A percentile compares a stretch with the other conserved stretches of the same genome.
Evolutionary conservation across 2,329 filamentous ascomycete species (phyloP).

Genomic region (Coniochaeta ligniaria): DNA sequence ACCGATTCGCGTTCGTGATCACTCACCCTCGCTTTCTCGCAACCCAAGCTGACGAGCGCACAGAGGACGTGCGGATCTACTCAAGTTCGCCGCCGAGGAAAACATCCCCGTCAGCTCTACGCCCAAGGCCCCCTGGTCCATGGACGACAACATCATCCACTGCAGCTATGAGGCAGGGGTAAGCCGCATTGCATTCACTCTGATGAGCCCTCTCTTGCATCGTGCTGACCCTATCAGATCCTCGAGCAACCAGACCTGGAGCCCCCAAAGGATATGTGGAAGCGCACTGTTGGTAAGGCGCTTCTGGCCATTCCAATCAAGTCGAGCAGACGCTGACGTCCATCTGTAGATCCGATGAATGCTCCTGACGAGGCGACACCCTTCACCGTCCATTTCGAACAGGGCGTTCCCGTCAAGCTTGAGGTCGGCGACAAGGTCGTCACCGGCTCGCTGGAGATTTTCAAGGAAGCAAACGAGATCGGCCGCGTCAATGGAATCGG

Average conservation of each 20-base stretch:
- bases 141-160: conserved; percentile 54
- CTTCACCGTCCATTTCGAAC: conserved; percentile 58
- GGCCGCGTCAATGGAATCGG: conserved; percentile 57
- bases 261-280: conserved; percentile 67
- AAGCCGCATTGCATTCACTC: too few species aligned
- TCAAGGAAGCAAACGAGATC: conserved; percentile 57
- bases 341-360: conserved; percentile 42
- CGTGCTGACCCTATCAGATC: conserved; percentile 33
- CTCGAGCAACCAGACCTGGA: conserved; percentile 52
- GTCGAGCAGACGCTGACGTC: conserved; percentile 1
- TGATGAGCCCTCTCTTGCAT: not conserved
- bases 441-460: conserved; percentile 59
- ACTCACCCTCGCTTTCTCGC: not conserved
- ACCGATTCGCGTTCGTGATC: too few species aligned
- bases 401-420: conserved; percentile 61
- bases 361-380: conserved; percentile 58
- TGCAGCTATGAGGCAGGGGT: not conserved
- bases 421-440: conserved; percentile 46
- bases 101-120: conserved; percentile 67
- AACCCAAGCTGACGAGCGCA: not conserved
- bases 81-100: conserved; percentile 61
- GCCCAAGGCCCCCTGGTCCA: conserved; percentile 57
- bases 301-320: not conserved
- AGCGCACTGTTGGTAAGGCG: conserved; percentile 35
- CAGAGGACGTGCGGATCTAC: conserved; percentile 60